A percentile compares a stretch with the other conserved stretches of the same genome.
phyloP scores from a whole-genome alignment of 2,329 filamentous ascomycete genomes.

The Aspergillus carbonarius region DNA sequence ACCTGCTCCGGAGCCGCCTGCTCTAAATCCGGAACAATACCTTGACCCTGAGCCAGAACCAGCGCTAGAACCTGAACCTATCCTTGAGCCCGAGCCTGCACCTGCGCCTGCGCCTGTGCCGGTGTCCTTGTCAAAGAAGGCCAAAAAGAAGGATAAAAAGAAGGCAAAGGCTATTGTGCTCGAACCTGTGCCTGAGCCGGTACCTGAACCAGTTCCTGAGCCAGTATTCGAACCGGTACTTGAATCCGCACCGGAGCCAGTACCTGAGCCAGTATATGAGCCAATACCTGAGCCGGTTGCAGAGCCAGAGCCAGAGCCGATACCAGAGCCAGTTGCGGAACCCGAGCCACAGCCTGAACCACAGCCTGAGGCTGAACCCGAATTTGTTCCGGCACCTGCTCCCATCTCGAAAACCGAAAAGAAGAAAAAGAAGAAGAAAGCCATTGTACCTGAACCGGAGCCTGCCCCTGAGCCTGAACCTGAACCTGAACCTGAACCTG shows the following conservation, averaged over 20 bases:
- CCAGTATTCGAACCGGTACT: constrained; percentile 33
- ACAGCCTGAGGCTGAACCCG: constrained; percentile 22
- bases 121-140: constrained; percentile 24
- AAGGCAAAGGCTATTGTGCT: constrained; percentile 14
- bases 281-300: constrained; percentile 28
- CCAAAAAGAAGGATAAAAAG: constrained; percentile 23
- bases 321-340: constrained; percentile 21
- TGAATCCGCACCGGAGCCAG: constrained; percentile 19
- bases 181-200: constrained; percentile 18
- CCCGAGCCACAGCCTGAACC: constrained; percentile 24
- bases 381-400: constrained; percentile 18
- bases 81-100: constrained; percentile 5
- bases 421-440: constrained; percentile 31
- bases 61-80: constrained; percentile 20
- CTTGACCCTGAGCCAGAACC: constrained; percentile 16
- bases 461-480: constrained; percentile 31
- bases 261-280: constrained; percentile 25
- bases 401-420: constrained; percentile 27
- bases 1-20: constrained; percentile 23
- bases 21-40: constrained; percentile 18
- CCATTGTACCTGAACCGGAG: constrained; percentile 30
- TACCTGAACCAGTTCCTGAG: too few relatives aligned
- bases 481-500: constrained; percentile 23
- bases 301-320: constrained; percentile 28
- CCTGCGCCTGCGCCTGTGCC: constrained; percentile 22